phyloP scores from a whole-genome alignment of 768 basidiomycete species.

The Leccinum incarnatum region DNA sequence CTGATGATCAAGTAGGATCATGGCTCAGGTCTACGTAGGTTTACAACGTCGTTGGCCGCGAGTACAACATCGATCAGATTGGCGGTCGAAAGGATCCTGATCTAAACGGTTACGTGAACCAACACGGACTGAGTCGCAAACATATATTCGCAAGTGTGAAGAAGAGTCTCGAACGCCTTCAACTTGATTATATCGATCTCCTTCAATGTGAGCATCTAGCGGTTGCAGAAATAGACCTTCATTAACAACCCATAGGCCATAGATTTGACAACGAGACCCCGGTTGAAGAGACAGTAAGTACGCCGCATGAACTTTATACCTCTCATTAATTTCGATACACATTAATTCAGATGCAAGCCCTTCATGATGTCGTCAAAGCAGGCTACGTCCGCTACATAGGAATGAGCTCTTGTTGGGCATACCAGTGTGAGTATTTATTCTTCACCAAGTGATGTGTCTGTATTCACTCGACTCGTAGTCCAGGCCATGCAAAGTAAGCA shows the following conservation, averaged over 20 bases:
- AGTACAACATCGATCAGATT: conserved; percentile 14
- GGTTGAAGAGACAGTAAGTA: conserved; percentile 41
- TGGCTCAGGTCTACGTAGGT: conserved; percentile 23
- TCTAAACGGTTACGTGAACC: conserved; percentile 46
- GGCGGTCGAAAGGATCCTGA: conserved; percentile 29
- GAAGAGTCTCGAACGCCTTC: conserved; percentile 40
- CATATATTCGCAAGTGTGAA: conserved; percentile 60
- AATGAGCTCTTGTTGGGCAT: conserved; percentile 42
- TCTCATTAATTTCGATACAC: neutral
- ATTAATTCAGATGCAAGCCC: conserved; percentile 40
- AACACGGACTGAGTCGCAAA: conserved; percentile 46
- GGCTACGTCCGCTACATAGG: conserved; percentile 49
- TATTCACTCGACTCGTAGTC: conserved; percentile 23
- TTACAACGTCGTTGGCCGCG: conserved; percentile 39
- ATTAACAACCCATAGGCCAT: conserved; percentile 33
- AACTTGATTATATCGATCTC: conserved; percentile 56
- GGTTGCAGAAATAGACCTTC: neutral
- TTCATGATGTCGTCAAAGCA: conserved; percentile 49
- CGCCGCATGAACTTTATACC: neutral
- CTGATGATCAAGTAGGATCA: neutral
- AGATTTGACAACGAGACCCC: conserved; percentile 52
- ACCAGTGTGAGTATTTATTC: conserved; percentile 33
- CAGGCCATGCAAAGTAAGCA: conserved; percentile 40
- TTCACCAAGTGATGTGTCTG: neutral
- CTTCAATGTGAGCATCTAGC: conserved; percentile 41